These are phyloP conservation scores for Trametopsis cervina DNA, from an alignment of 768 basidiomycete species.

Conservation along the genomic window DNA sequence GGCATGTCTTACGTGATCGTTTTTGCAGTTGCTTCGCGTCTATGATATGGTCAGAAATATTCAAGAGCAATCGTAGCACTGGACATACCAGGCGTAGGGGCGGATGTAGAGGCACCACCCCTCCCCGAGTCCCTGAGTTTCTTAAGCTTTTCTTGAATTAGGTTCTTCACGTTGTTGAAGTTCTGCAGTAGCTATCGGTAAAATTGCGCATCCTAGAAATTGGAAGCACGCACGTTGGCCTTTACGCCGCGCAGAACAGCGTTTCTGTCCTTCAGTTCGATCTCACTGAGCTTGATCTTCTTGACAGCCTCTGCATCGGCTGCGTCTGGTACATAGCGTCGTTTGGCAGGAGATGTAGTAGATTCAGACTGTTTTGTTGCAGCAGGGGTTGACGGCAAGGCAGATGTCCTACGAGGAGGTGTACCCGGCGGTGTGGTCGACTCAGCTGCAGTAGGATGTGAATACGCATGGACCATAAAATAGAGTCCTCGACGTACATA, in stretches of 20 bases:
- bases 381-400: conserved; percentile 17
- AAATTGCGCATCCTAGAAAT: background rate
- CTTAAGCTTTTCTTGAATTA: conserved; percentile 74
- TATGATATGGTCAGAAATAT: too few relatives aligned
- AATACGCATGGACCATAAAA: background rate
- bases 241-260: conserved; percentile 80
- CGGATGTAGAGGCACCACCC: conserved; percentile 32
- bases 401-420: conserved; percentile 26
- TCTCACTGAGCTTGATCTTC: conserved; percentile 66
- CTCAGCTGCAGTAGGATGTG: conserved; percentile 29
- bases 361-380: conserved; percentile 18
- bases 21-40: too few relatives aligned
- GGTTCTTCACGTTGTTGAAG: conserved; percentile 60
- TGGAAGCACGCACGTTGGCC: conserved; percentile 55
- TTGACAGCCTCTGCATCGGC: conserved; percentile 84
- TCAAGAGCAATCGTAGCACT: too few relatives aligned
- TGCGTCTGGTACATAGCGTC: conserved; percentile 71
- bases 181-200: conserved; percentile 43
- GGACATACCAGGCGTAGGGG: conserved; percentile 34
- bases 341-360: conserved; percentile 50
- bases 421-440: conserved; percentile 59
- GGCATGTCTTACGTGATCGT: too few relatives aligned
- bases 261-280: conserved; percentile 79
- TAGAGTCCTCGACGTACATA: conserved; percentile 27
- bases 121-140: conserved; percentile 63